phyloP scores from a whole-genome alignment of 352 stramenopile species.

The Pythium insidiosum region DNA sequence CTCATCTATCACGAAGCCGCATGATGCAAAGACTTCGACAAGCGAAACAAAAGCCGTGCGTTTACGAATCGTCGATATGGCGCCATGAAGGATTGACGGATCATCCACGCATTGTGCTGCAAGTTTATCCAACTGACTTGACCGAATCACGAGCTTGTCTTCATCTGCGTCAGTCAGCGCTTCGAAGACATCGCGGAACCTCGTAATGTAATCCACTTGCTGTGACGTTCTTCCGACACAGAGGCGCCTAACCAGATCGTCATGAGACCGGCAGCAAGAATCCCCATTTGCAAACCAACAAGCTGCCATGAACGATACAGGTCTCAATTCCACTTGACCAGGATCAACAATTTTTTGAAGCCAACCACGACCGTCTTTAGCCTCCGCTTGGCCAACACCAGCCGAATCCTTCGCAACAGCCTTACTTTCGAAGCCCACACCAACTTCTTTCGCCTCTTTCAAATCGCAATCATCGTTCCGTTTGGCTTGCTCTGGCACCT shows the following conservation, averaged over 20 bases:
- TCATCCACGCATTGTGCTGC: slow-evolving; percentile 32
- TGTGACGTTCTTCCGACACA: slow-evolving; percentile 42
- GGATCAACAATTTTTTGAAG: slow-evolving; percentile 41
- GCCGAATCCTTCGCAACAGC: slow-evolving; percentile 22
- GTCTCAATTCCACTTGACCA: slow-evolving; percentile 36
- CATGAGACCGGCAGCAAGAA: slow-evolving; percentile 29
- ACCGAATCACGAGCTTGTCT: slow-evolving; percentile 19
- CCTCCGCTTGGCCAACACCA: too few species aligned
- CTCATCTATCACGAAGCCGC: slow-evolving; percentile 65
- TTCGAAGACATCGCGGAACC: slow-evolving; percentile 61
- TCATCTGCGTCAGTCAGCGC: slow-evolving; percentile 5
- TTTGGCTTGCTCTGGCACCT: slow-evolving; percentile 46
- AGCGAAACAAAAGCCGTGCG: slow-evolving; percentile 41
- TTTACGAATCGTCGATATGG: slow-evolving; percentile 31
- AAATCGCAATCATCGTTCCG: slow-evolving; percentile 58
- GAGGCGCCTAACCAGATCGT: slow-evolving; percentile 47
- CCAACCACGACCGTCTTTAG: slow-evolving; percentile 58
- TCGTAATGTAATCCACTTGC: slow-evolving; percentile 49
- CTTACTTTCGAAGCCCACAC: slow-evolving; percentile 28
- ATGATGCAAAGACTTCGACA: slow-evolving; percentile 47
- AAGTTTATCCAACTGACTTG: slow-evolving; percentile 37
- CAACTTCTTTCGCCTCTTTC: slow-evolving; percentile 39
- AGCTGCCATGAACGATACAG: slow-evolving; percentile 49
- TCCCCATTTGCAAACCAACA: slow-evolving; percentile 66
- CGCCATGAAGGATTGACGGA: slow-evolving; percentile 26